phyloP scores from a whole-genome alignment of 345 rosid genomes.

The Litchi chinensis region DNA sequence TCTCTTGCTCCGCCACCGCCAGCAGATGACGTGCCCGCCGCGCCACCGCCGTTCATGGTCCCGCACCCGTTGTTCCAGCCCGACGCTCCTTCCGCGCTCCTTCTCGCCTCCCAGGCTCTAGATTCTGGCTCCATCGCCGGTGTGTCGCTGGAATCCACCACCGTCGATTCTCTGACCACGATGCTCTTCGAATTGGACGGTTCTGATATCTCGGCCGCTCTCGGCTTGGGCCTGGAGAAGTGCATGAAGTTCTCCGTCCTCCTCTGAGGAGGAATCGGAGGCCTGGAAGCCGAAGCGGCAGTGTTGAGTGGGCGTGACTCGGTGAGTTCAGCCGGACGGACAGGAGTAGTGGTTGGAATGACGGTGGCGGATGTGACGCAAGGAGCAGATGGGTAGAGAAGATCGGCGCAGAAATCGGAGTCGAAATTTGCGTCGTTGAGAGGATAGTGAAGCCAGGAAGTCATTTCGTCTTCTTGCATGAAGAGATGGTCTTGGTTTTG shows the following conservation, averaged over 20 bases:
- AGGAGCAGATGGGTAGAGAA: constrained; percentile 43
- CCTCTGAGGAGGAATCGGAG: constrained; percentile 51
- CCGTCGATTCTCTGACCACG: constrained; percentile 56
- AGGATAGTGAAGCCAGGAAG: constrained; percentile 88
- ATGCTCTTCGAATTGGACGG: constrained; percentile 46
- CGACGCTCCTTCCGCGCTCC: constrained; percentile 28
- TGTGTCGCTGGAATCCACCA: constrained; percentile 62
- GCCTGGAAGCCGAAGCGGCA: constrained; percentile 35
- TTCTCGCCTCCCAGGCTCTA: constrained; percentile 40
- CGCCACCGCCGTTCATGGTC: constrained; percentile 31
- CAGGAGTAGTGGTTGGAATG: constrained; percentile 15
- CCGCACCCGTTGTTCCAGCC: constrained; percentile 34
- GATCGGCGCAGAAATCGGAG: constrained; percentile 68
- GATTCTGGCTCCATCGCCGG: constrained; percentile 38
- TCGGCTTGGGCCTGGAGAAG: constrained; percentile 52
- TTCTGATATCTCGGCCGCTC: constrained; percentile 38
- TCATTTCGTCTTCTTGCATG: constrained; percentile 90
- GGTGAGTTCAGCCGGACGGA: constrained; percentile 20
- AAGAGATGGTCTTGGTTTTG: constrained; percentile 50
- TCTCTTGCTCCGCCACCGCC: constrained; percentile 28
- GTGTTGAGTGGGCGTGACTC: constrained; percentile 19
- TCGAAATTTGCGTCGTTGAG: constrained; percentile 52
- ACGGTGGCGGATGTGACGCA: constrained; percentile 31
- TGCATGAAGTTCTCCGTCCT: constrained; percentile 56
- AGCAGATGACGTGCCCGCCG: constrained; percentile 10